These are phyloP conservation scores for Cladosporium sp. DNA, from an alignment of 2,329 filamentous ascomycete species.

Conservation along the genomic window DNA sequence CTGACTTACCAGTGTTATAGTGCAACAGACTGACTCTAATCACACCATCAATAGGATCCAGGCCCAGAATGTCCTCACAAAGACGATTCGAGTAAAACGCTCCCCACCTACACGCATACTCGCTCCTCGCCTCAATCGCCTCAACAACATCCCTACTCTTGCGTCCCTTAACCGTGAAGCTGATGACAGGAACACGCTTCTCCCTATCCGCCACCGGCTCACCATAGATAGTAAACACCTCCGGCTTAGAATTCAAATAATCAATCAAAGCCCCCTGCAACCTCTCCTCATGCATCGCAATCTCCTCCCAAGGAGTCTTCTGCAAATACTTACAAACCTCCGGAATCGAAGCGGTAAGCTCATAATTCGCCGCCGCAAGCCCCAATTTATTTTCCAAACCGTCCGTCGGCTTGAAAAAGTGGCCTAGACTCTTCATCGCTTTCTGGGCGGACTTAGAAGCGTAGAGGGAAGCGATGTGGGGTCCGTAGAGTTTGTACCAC, in stretches of 20 bases:
- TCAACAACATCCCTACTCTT: conserved; percentile 57
- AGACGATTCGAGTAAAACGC: conserved; percentile 65
- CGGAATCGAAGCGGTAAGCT: conserved; percentile 60
- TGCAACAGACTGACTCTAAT: conserved; percentile 67
- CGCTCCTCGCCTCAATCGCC: conserved; percentile 53
- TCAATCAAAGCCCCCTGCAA: conserved; percentile 56
- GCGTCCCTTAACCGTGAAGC: conserved; percentile 57
- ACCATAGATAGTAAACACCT: conserved; percentile 55
- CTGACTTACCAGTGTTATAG: conserved; percentile 61
- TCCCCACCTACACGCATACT: conserved; percentile 62
- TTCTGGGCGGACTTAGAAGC: conserved; percentile 54
- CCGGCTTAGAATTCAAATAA: conserved; percentile 51
- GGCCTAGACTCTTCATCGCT: conserved; percentile 53
- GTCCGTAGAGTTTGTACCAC: conserved; percentile 81
- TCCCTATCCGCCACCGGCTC: conserved; percentile 44
- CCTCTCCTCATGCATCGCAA: conserved; percentile 55
- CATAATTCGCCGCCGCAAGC: conserved; percentile 65
- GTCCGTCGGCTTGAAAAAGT: conserved; percentile 60
- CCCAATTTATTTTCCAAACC: conserved; percentile 64
- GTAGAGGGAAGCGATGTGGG: conserved; percentile 68
- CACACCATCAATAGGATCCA: conserved; percentile 56
- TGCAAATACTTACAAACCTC: conserved; percentile 53
- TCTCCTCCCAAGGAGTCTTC: conserved; percentile 43
- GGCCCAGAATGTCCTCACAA: conserved; percentile 52
- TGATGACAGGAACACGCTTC: conserved; percentile 60